These are phyloP conservation scores for Chlamydomonas incerta DNA, from an alignment of 139 green algal species.

Conservation along the genomic window DNA sequence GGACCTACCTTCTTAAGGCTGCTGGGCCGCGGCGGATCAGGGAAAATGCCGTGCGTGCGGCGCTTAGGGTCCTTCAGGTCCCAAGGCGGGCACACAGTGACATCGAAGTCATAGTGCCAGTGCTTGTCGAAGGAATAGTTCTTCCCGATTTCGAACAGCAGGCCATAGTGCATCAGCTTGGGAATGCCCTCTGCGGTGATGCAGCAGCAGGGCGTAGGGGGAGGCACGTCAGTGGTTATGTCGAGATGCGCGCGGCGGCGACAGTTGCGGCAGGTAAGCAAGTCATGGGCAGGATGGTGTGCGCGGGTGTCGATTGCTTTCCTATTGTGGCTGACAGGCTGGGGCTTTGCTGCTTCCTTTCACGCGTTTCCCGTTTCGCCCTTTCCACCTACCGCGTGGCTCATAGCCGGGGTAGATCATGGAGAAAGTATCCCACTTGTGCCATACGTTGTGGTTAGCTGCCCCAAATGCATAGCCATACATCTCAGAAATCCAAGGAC, in stretches of 20 bases:
- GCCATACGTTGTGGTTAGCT: slow-evolving; percentile 79
- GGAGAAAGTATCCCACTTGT: slow-evolving; percentile 71
- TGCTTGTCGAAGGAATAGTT: slow-evolving; percentile 84
- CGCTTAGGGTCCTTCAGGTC: slow-evolving; percentile 50
- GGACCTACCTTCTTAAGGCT: slow-evolving; percentile 47
- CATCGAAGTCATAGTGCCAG: slow-evolving; percentile 79
- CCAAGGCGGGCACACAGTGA: slow-evolving; percentile 77
- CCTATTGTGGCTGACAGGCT: too few species aligned
- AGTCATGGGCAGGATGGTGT: too few species aligned
- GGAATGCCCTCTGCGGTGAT: slow-evolving; percentile 57
- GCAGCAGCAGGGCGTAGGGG: too few species aligned
- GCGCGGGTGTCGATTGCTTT: too few species aligned
- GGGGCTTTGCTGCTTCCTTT: too few species aligned
- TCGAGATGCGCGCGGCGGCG: too few species aligned
- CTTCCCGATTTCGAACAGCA: slow-evolving; percentile 68
- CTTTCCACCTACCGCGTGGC: slow-evolving; percentile 42
- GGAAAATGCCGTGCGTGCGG: slow-evolving; percentile 66
- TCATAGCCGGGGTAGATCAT: slow-evolving; percentile 91
- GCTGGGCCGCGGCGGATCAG: slow-evolving; percentile 60
- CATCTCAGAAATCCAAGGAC: slow-evolving; percentile 91
- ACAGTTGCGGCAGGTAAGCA: too few species aligned
- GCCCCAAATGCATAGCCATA: slow-evolving; percentile 89
- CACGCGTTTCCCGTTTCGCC: too few species aligned
- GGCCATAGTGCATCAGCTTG: slow-evolving; percentile 91
- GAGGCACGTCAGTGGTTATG: too few species aligned